Conservation (phyloP, 2,329 filamentous ascomycete species). For the Elsinoe batatas region DNA sequence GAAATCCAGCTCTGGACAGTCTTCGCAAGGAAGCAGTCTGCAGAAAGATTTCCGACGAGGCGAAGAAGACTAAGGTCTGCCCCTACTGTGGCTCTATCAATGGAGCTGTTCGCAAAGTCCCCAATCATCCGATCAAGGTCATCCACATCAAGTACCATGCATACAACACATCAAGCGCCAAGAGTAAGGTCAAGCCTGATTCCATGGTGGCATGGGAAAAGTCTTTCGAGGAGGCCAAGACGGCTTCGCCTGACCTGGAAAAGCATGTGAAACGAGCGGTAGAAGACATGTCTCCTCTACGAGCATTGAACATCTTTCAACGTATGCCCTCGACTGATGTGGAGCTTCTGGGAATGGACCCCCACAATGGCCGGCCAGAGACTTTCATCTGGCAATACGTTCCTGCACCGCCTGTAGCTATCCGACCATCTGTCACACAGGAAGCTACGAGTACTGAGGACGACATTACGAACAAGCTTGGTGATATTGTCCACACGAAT, state of each 20-base stretch:
- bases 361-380: slow-evolving; percentile 69
- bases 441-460: slow-evolving; percentile 92
- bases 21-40: slow-evolving; percentile 71
- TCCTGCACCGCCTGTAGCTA: slow-evolving; percentile 86
- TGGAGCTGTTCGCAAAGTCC: slow-evolving; percentile 83
- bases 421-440: slow-evolving; percentile 86
- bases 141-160: slow-evolving; percentile 84
- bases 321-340: slow-evolving; percentile 77
- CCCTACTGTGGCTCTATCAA: slow-evolving; percentile 74
- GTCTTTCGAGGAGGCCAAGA: slow-evolving; percentile 72
- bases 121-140: slow-evolving; percentile 74
- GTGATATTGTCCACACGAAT: slow-evolving; percentile 89
- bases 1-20: slow-evolving; percentile 76
- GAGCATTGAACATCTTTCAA: slow-evolving; percentile 85
- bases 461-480: slow-evolving; percentile 92
- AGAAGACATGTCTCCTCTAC: slow-evolving; percentile 85
- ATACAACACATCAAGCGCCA: slow-evolving; percentile 80
- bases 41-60: slow-evolving; percentile 82
- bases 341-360: slow-evolving; percentile 81
- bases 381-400: slow-evolving; percentile 98
- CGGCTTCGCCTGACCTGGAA: slow-evolving; percentile 70
- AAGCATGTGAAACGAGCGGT: slow-evolving; percentile 86
- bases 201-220: slow-evolving; percentile 78
- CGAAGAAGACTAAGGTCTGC: slow-evolving; percentile 75
- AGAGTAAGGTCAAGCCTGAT: slow-evolving; percentile 70